These are phyloP conservation scores for Leersia perrieri DNA, from an alignment of 176 grass and related monocot species.

Conservation along the genomic window DNA sequence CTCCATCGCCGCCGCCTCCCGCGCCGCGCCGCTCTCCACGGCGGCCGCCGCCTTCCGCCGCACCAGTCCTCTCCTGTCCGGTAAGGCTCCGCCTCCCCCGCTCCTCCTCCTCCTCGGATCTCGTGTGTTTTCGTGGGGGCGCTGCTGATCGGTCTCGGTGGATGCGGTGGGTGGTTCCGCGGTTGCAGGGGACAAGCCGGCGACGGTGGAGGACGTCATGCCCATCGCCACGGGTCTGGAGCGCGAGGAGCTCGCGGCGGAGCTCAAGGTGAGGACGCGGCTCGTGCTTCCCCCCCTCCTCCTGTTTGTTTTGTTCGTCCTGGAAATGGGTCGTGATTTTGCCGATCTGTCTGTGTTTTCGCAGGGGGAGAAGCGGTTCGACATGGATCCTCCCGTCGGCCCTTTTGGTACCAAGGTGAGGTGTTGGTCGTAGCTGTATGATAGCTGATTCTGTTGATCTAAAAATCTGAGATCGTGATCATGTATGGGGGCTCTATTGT, in stretches of 20 bases:
- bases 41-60: conserved; percentile 54
- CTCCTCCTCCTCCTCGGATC: conserved; percentile 36
- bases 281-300: too few relatives aligned
- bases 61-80: conserved; percentile 64
- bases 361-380: conserved; percentile 88
- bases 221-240: conserved; percentile 86
- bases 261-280: conserved; percentile 55
- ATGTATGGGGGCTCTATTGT: neutral
- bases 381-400: conserved; percentile 70
- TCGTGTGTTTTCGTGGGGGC: neutral
- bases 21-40: conserved; percentile 37
- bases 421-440: neutral
- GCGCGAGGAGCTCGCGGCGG: conserved; percentile 74
- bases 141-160: conserved; percentile 30
- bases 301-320: conserved; percentile 6
- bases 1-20: neutral
- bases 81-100: conserved; percentile 31
- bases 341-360: conserved; percentile 42
- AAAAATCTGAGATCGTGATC: neutral
- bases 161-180: conserved; percentile 21
- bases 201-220: conserved; percentile 72
- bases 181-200: conserved; percentile 56
- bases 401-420: conserved; percentile 94
- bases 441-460: neutral
- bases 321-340: conserved; percentile 30